Evolutionary conservation across 495 filamentous ascomycete species (phyloP).

Genomic region (Penicillium egyptiacum): DNA sequence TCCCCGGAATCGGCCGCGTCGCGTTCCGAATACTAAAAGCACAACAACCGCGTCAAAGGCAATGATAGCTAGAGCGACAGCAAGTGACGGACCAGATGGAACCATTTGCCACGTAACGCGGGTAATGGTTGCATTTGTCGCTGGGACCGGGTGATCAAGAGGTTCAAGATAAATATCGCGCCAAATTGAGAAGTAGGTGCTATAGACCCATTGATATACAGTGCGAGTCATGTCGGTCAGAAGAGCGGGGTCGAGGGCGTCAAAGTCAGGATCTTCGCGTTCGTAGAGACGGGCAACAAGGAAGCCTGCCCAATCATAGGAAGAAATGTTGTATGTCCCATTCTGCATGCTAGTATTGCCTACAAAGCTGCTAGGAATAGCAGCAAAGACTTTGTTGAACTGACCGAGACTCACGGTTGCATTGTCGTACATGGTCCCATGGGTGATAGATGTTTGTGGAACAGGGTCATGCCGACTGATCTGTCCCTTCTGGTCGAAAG

Average conservation of each 20-base stretch:
- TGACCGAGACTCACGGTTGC: slow-evolving; percentile 42
- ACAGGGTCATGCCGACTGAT: slow-evolving; percentile 24
- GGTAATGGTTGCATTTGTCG: slow-evolving; percentile 34
- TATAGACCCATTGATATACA: slow-evolving; percentile 46
- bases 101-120: slow-evolving; percentile 40
- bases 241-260: slow-evolving; percentile 25
- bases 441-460: slow-evolving; percentile 23
- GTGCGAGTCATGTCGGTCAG: slow-evolving; percentile 32
- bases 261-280: slow-evolving; percentile 28
- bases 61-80: slow-evolving; percentile 37
- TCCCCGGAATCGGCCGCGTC: slow-evolving; percentile 39
- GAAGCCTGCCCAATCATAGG: slow-evolving; percentile 46
- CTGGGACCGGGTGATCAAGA: slow-evolving; percentile 20
- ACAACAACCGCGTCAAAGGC: slow-evolving; percentile 40
- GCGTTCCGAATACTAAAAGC: slow-evolving; percentile 40
- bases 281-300: slow-evolving; percentile 42
- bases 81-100: slow-evolving; percentile 35
- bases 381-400: slow-evolving; percentile 45
- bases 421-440: slow-evolving; percentile 40
- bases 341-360: slow-evolving; percentile 31
- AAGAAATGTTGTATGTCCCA: slow-evolving; percentile 32
- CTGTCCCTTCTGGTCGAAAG: slow-evolving; percentile 39
- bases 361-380: slow-evolving; percentile 40
- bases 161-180: slow-evolving; percentile 38
- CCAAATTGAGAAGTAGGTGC: slow-evolving; percentile 45